A percentile compares a stretch with the other conserved stretches of the same genome.
These are phyloP conservation scores for Pleurotus giganteus DNA, from an alignment of 768 basidiomycete genomes.

Conservation along the genomic window DNA sequence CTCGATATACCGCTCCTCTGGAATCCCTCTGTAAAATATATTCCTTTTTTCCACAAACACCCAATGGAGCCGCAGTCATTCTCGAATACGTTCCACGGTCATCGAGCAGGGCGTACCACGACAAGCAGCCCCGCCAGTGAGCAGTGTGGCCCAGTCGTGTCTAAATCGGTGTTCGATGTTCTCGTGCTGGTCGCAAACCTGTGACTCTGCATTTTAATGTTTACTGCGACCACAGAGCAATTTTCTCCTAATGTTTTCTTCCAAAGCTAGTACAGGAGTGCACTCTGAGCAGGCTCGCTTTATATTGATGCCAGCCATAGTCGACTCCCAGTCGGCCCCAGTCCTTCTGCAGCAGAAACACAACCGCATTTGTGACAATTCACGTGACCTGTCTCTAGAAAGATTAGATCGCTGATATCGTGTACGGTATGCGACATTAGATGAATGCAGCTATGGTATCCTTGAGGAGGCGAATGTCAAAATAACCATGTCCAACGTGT, in stretches of 20 bases:
- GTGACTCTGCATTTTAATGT: not conserved
- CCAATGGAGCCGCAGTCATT: not conserved
- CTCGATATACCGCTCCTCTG: conserved; percentile 1
- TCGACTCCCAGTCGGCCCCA: not conserved
- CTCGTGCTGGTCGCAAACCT: conserved; percentile 4
- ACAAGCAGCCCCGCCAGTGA: not conserved
- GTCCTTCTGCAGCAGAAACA: not conserved
- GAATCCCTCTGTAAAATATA: not conserved
- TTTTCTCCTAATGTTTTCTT: not conserved
- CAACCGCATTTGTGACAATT: not conserved
- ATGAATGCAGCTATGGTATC: not conserved
- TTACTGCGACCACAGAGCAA: not conserved
- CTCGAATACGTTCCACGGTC: not conserved
- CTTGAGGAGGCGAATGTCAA: not conserved
- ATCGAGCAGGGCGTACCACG: not conserved
- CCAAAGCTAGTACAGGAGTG: not conserved
- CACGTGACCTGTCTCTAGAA: conserved; percentile 8
- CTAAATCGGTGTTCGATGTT: conserved; percentile 4
- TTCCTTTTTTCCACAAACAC: not conserved
- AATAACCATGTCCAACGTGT: no score
- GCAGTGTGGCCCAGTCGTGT: conserved; percentile 5
- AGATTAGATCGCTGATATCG: no score
- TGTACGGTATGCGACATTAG: not conserved
- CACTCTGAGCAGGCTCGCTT: not conserved
- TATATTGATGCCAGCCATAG: not conserved